Evolutionary conservation across 139 green algal species (phyloP), one percentile per base, ranked within the genome.

Genomic region (Chlorokybus atmophyticus): DNA sequence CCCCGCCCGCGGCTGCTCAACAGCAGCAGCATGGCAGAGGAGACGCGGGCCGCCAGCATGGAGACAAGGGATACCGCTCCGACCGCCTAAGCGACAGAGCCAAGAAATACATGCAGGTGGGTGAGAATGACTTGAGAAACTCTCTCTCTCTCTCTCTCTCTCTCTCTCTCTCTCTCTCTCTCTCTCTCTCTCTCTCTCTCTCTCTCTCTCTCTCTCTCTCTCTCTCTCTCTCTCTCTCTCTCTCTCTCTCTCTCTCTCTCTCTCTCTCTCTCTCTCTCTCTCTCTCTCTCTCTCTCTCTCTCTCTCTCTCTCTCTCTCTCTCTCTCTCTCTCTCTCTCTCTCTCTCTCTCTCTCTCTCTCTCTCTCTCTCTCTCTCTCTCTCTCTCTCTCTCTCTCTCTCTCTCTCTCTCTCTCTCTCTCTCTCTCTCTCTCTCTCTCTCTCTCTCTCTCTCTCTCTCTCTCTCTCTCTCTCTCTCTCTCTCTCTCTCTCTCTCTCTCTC

Each of bases 381-480:
- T 44, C 35, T 44, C 35, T 44, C 35, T 7, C 30, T 60, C 5
- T 66, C 44, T 23, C n/a, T 19, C 19, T 31, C 38, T 39, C 8
- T 40, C 55, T 69, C 49, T 10, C 39, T 30, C 19, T 32, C 51
- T 39, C 19, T 19, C 32, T 48, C 32, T 8, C 40, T 39, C 30
- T 7, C n/a, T 6, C 44, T 25, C 44, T 17, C 17, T n/a, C n/a
- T n/a, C n/a, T n/a, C n/a, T n/a, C n/a, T n/a, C n/a, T n/a, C n/a
- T n/a, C n/a, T n/a, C n/a, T n/a, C n/a, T n/a, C n/a, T n/a, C n/a
- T n/a, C n/a, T 26, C 17, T 52, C 17, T 52, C 17, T 52, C 17
- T 52, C 17, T 52, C 17, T 52, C 17, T 52, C 17, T 52, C 17
- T 52, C 17, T 52, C 17, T 52, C 17, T 52, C 17, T 52, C 17